These are phyloP conservation scores for Arabidopsis arenosa DNA, from an alignment of 345 rosid species.

Conservation along the genomic window DNA sequence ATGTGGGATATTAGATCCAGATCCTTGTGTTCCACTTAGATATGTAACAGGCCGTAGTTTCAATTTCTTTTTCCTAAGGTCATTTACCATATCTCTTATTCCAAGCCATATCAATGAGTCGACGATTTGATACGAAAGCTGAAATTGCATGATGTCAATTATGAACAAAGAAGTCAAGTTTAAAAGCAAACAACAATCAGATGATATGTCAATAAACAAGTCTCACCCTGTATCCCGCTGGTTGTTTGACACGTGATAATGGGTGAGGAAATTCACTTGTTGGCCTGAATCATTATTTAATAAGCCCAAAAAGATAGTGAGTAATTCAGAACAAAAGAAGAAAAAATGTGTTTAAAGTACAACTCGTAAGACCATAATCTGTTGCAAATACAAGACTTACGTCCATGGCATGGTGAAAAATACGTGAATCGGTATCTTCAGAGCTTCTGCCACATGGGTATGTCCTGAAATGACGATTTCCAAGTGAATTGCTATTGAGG, in stretches of 20 bases:
- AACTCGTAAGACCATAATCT: constrained; percentile 36
- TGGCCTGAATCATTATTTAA: constrained; percentile 59
- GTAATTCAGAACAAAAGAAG: constrained; percentile 40
- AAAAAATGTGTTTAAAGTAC: constrained; percentile 33
- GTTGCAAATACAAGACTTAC: constrained; percentile 80
- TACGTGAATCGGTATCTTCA: constrained; percentile 87
- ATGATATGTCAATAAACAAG: constrained; percentile 25
- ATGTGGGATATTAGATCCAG: constrained; percentile 85
- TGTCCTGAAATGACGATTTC: constrained; percentile 67
- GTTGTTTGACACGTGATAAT: constrained; percentile 95
- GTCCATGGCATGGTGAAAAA: constrained; percentile 99
- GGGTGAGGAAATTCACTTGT: constrained; percentile 99
- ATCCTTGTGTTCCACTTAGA: constrained; percentile 96
- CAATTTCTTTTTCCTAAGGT: constrained; percentile 86
- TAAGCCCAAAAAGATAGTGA: constrained; percentile 28
- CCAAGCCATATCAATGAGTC: constrained; percentile 99
- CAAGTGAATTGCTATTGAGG: constrained; percentile 38
- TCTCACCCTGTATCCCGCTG: constrained; percentile 96
- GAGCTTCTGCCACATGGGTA: constrained; percentile 93
- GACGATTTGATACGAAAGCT: constrained; percentile 97
- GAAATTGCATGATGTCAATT: constrained; percentile 22
- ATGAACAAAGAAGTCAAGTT: constrained; percentile 19
- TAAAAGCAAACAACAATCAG: constrained; percentile 12
- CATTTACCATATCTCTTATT: constrained; percentile 95
- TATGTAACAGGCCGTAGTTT: constrained; percentile 95